These are phyloP conservation scores for Copromyces sp. DNA, from an alignment of 495 filamentous ascomycete species.

Conservation along the genomic window DNA sequence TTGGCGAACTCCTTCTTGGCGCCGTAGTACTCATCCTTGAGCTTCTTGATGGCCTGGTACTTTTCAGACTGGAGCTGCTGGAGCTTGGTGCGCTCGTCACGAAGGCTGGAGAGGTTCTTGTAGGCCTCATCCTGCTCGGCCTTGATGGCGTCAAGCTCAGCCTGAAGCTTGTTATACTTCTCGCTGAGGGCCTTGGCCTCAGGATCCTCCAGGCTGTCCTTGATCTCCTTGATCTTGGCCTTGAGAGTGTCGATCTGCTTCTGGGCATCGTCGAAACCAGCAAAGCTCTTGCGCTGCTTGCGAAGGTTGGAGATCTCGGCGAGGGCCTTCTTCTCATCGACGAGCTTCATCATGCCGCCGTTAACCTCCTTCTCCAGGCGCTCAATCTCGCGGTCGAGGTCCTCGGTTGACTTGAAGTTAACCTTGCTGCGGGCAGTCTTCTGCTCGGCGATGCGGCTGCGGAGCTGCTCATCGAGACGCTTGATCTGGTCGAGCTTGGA, in stretches of 20 bases:
- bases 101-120: conserved; percentile 74
- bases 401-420: conserved; percentile 74
- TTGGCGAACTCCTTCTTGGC: conserved; percentile 64
- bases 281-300: conserved; percentile 85
- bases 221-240: conserved; percentile 72
- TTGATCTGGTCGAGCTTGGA: conserved; percentile 78
- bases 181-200: conserved; percentile 81
- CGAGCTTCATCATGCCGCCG: conserved; percentile 77
- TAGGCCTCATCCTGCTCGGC: conserved; percentile 79
- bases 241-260: conserved; percentile 78
- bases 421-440: conserved; percentile 70
- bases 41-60: conserved; percentile 62
- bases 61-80: conserved; percentile 76
- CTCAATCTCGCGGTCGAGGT: conserved; percentile 73
- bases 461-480: conserved; percentile 70
- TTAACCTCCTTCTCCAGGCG: conserved; percentile 75
- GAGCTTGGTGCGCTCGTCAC: conserved; percentile 79
- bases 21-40: conserved; percentile 79
- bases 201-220: conserved; percentile 82
- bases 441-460: conserved; percentile 69
- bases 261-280: conserved; percentile 67
- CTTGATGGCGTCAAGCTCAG: conserved; percentile 80
- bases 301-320: conserved; percentile 68
- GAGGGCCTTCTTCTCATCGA: conserved; percentile 93
- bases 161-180: conserved; percentile 67